phyloP scores from a whole-genome alignment of 257 asterid genomes.

The Solanum clarkiae region DNA sequence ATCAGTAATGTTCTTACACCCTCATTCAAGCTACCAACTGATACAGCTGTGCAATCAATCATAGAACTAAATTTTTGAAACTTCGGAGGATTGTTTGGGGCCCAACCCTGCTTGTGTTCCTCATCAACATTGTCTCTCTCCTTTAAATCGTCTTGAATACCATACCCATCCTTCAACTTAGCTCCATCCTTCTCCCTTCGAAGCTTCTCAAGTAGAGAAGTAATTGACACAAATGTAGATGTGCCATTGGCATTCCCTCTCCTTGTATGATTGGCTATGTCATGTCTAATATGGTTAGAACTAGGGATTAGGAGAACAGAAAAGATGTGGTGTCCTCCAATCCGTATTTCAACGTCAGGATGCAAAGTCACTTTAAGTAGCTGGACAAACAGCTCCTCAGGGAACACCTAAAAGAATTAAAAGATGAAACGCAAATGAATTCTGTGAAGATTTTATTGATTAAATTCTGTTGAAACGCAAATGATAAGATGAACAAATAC shows the following conservation, averaged over 20 bases:
- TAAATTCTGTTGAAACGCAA: background rate
- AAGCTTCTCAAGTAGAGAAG: slow-evolving; percentile 88
- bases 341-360: slow-evolving; percentile 78
- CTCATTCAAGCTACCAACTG: slow-evolving; percentile 43
- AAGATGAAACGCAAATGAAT: background rate
- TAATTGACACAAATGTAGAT: slow-evolving; percentile 73
- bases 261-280: slow-evolving; percentile 41
- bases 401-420: slow-evolving; percentile 51
- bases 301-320: slow-evolving; percentile 72
- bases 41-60: slow-evolving; percentile 50
- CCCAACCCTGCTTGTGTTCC: slow-evolving; percentile 56
- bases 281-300: slow-evolving; percentile 50
- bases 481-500: background rate
- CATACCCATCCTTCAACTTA: slow-evolving; percentile 23
- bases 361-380: slow-evolving; percentile 81
- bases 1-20: slow-evolving; percentile 27
- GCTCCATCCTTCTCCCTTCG: slow-evolving; percentile 57
- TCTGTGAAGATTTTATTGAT: too few species aligned
- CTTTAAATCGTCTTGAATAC: slow-evolving; percentile 38
- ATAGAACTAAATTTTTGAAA: slow-evolving; percentile 64
- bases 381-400: slow-evolving; percentile 75
- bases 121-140: slow-evolving; percentile 41
- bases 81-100: slow-evolving; percentile 63
- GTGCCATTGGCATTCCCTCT: slow-evolving; percentile 53
- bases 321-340: slow-evolving; percentile 91